Evolutionary conservation across 1,284 basidiomycete genomes (phyloP), one percentile per base, ranked within the genome.

Genomic region (Boletellus deceptivus): DNA sequence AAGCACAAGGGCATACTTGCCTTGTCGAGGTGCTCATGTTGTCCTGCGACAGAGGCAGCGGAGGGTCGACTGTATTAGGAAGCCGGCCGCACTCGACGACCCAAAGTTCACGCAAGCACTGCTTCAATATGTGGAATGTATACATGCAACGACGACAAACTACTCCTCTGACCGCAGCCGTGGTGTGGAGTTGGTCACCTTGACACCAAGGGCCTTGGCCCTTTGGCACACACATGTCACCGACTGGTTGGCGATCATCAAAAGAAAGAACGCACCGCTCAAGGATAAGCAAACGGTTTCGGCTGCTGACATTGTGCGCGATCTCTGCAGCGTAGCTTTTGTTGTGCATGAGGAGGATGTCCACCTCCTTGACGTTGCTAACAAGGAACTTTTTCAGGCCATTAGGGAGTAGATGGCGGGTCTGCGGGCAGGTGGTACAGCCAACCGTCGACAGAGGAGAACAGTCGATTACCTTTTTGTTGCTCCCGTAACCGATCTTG

Each of bases 301-400:
- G 90, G 79, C 90, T 91, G 77, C 89, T 92, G 64, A 99, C 95
- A 70, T 88, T 91, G 83, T 98, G 95, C 52, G 97, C 97, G 67
- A 99, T 93, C 75, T 95, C 92, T 56, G 95, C 97, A 55, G 95
- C 89, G 72, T 91, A 99, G 68, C 80, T 89, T 80, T 91, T 91
- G 85, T 95, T 97, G 86, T 99, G 95, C 94, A 98, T 95, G 52
- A 98, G 77, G 56, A 98, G 85, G 62, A 98, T 82, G 67, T 98
- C 93, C 60, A 98, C 75, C 72, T 98, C 94, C 70, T 86, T 82
- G 53, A 89, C 80, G 75, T 97, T 98, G 81, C 83, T 88, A 66
- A 98, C 91, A 58, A 96, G 75, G 77, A 97, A 86, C 74, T 94
- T 95, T 78, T 93, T 96, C 71, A 91, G 80, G 60, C 95, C 95